Percentiles rank a stretch among this genome's conserved stretches.
Evolutionary conservation across 2,329 filamentous ascomycete species (phyloP).

Genomic region (Neopestalotiopsis sp.): DNA sequence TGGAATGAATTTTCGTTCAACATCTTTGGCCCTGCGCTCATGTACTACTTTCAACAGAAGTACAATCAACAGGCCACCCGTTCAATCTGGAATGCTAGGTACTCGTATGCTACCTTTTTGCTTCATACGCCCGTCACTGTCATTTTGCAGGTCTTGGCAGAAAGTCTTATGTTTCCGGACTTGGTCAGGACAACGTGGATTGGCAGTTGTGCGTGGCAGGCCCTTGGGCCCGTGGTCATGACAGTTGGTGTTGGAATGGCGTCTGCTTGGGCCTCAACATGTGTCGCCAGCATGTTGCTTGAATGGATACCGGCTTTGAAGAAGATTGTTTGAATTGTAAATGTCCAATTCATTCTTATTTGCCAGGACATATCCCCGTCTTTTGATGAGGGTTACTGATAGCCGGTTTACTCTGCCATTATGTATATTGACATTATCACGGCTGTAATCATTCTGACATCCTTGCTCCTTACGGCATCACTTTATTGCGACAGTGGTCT

Average conservation of each 20-base stretch:
- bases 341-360: too few relatives aligned
- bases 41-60: slow-evolving; percentile 13
- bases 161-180: background rate
- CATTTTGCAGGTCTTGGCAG: background rate
- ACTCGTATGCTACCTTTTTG: slow-evolving; percentile 21
- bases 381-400: too few relatives aligned
- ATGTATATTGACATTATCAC: too few relatives aligned
- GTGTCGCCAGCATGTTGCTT: background rate
- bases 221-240: background rate
- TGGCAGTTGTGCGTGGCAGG: background rate
- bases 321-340: background rate
- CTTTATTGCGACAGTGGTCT: too few relatives aligned
- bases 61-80: background rate
- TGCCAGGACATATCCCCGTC: too few relatives aligned
- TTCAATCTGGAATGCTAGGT: slow-evolving; percentile 8
- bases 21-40: slow-evolving; percentile 19
- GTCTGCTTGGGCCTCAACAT: background rate
- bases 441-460: too few relatives aligned
- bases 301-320: slow-evolving; percentile 11
- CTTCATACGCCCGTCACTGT: slow-evolving; percentile 18
- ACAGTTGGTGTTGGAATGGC: background rate
- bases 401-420: too few relatives aligned
- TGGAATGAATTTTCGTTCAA: slow-evolving; percentile 29
- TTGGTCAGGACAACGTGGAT: background rate
- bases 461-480: too few relatives aligned